A percentile compares a stretch with the other conserved stretches of the same genome.
phyloP scores from a whole-genome alignment of 2,329 filamentous ascomycete genomes.

The Alternaria sp. region DNA sequence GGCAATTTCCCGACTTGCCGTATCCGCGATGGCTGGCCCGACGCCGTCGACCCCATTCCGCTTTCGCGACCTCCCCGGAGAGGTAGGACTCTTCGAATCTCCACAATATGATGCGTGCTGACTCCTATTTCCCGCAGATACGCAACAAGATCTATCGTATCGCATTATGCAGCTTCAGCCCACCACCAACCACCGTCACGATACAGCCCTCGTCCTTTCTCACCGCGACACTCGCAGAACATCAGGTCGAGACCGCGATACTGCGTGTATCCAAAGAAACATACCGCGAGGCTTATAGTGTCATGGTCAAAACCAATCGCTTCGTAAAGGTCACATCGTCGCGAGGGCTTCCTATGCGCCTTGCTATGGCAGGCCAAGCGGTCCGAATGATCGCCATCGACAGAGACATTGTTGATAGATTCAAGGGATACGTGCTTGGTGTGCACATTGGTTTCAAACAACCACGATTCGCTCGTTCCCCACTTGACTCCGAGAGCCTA shows the following conservation, averaged over 20 bases:
- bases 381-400: constrained; percentile 14
- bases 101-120: background rate
- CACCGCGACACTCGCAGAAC: background rate
- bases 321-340: constrained; percentile 17
- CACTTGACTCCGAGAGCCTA: background rate
- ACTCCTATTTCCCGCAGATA: background rate
- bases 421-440: constrained; percentile 21
- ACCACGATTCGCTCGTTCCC: background rate
- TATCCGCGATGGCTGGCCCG: background rate
- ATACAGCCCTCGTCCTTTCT: background rate
- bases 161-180: background rate
- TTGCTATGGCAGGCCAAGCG: background rate
- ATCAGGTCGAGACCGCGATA: background rate
- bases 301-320: constrained; percentile 25
- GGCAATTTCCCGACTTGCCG: background rate
- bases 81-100: background rate
- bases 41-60: background rate
- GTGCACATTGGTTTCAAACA: constrained; percentile 7
- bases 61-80: constrained; percentile 9
- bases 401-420: background rate
- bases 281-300: constrained; percentile 5
- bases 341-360: constrained; percentile 6
- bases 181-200: background rate
- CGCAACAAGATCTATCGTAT: constrained; percentile 4
- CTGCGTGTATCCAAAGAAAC: constrained; percentile 1